A percentile compares a stretch with the other conserved stretches of the same genome.
Evolutionary conservation across 495 filamentous ascomycete species (phyloP).

Genomic region (Cercophora sp.): DNA sequence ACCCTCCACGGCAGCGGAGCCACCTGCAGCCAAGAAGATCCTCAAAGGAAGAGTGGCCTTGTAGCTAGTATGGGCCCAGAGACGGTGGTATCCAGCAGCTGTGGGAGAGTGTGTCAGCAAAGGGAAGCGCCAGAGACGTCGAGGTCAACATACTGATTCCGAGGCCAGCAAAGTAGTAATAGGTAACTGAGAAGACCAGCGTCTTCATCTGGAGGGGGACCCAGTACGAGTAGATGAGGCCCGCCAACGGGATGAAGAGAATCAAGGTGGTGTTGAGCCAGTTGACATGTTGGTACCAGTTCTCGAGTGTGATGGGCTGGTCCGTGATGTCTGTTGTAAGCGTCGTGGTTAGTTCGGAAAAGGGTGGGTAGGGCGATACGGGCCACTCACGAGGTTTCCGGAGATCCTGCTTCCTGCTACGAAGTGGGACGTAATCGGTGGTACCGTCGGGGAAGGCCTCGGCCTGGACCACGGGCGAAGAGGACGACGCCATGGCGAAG

Average conservation of each 20-base stretch:
- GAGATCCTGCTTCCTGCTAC: slow-evolving; percentile 42
- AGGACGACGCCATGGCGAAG: slow-evolving; percentile 43
- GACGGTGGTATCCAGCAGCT: slow-evolving; percentile 71
- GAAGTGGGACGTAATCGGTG: slow-evolving; percentile 44
- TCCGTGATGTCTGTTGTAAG: slow-evolving; percentile 45
- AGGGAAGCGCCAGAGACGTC: background rate
- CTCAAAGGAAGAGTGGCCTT: slow-evolving; percentile 83
- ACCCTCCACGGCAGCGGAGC: slow-evolving; percentile 93
- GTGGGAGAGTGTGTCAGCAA: slow-evolving; percentile 21
- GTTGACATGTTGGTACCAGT: slow-evolving; percentile 93
- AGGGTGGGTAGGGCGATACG: no score
- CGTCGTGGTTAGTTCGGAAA: no score
- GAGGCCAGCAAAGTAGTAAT: slow-evolving; percentile 89
- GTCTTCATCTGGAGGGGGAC: slow-evolving; percentile 75
- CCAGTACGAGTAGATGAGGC: slow-evolving; percentile 75
- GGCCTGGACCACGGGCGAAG: slow-evolving; percentile 33
- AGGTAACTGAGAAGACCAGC: slow-evolving; percentile 71
- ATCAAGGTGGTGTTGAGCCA: slow-evolving; percentile 91
- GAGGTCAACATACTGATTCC: slow-evolving; percentile 66
- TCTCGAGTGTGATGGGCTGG: slow-evolving; percentile 69
- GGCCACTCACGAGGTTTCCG: slow-evolving; percentile 38
- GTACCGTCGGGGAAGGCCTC: slow-evolving; percentile 46
- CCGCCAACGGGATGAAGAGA: slow-evolving; percentile 74
- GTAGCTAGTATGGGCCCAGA: slow-evolving; percentile 95
- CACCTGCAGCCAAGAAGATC: slow-evolving; percentile 87